Percentiles rank a stretch among this genome's conserved stretches.
phyloP scores from a whole-genome alignment of 768 basidiomycete species.

The Myochromella boudieri region DNA sequence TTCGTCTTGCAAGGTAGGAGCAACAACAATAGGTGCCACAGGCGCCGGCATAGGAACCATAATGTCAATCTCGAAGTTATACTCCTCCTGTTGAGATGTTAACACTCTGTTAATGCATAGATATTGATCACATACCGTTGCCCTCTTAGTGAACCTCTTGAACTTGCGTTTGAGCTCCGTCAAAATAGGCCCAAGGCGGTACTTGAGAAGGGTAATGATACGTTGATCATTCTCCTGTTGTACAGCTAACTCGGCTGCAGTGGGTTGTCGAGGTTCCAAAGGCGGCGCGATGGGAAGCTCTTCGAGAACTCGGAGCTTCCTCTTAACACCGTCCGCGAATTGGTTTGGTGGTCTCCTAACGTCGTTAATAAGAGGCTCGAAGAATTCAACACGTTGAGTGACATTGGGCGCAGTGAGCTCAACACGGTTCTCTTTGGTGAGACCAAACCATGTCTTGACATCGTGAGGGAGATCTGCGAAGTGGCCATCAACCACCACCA shows the following conservation, averaged over 20 bases:
- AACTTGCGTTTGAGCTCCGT: slow-evolving; percentile 90
- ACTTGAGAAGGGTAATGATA: slow-evolving; percentile 79
- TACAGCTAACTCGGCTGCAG: slow-evolving; percentile 75
- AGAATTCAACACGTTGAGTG: slow-evolving; percentile 71
- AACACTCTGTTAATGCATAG: neutral
- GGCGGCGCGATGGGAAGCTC: slow-evolving; percentile 88
- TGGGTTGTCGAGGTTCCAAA: slow-evolving; percentile 79
- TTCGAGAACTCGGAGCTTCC: slow-evolving; percentile 83
- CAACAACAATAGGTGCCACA: slow-evolving; percentile 17
- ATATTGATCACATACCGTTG: slow-evolving; percentile 51
- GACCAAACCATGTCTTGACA: slow-evolving; percentile 90
- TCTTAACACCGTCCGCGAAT: slow-evolving; percentile 86
- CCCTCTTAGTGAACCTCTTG: slow-evolving; percentile 83
- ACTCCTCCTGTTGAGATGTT: slow-evolving; percentile 64
- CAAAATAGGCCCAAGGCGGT: slow-evolving; percentile 87
- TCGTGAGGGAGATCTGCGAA: slow-evolving; percentile 73
- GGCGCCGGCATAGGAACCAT: slow-evolving; percentile 10
- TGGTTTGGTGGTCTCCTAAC: slow-evolving; percentile 76
- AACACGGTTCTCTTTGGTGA: slow-evolving; percentile 73
- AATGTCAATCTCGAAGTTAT: slow-evolving; percentile 47
- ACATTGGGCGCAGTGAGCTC: slow-evolving; percentile 50
- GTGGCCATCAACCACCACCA: slow-evolving; percentile 84
- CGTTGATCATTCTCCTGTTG: slow-evolving; percentile 83
- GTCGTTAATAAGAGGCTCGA: slow-evolving; percentile 68
- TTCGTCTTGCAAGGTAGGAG: slow-evolving; percentile 36